Conservation (phyloP, 352 stramenopile species). For the Globisporangium paddicum region DNA sequence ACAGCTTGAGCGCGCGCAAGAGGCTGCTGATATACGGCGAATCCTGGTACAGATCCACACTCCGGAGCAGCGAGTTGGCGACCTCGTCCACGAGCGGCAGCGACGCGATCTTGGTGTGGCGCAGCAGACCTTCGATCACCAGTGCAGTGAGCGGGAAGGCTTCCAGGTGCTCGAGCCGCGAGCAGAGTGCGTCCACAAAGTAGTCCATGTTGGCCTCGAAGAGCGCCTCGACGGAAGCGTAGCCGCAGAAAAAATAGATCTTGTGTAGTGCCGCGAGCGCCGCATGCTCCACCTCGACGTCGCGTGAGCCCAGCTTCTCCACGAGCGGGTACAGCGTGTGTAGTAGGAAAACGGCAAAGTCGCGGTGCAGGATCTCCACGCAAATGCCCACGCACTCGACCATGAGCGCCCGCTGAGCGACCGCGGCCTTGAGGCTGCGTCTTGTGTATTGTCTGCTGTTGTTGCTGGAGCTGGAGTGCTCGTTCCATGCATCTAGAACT, state of each 20-base stretch:
- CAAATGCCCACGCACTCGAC: slow-evolving; percentile 74
- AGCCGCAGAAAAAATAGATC: slow-evolving; percentile 54
- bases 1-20: slow-evolving; percentile 54
- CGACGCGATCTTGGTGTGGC: slow-evolving; percentile 54
- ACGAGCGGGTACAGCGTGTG: slow-evolving; percentile 76
- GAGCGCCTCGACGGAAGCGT: slow-evolving; percentile 50
- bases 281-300: slow-evolving; percentile 58
- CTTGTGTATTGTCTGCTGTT: not conserved
- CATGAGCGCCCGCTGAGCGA: slow-evolving; percentile 55
- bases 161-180: slow-evolving; percentile 66
- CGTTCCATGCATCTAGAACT: slow-evolving; percentile 35
- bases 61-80: slow-evolving; percentile 55
- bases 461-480: slow-evolving; percentile 13
- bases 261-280: slow-evolving; percentile 66
- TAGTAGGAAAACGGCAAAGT: slow-evolving; percentile 64
- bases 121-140: slow-evolving; percentile 72
- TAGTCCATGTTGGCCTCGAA: slow-evolving; percentile 87
- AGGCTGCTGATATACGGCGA: slow-evolving; percentile 41
- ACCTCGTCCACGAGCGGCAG: slow-evolving; percentile 79
- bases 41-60: slow-evolving; percentile 74
- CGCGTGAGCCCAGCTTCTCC: slow-evolving; percentile 69
- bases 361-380: slow-evolving; percentile 46
- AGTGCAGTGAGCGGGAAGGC: slow-evolving; percentile 61
- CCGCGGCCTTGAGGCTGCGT: slow-evolving; percentile 11
- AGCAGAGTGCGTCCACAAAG: slow-evolving; percentile 76